Base-by-base conservation (phyloP, 2,329 filamentous ascomycete genomes). In the Stemphylium beticola region DNA sequence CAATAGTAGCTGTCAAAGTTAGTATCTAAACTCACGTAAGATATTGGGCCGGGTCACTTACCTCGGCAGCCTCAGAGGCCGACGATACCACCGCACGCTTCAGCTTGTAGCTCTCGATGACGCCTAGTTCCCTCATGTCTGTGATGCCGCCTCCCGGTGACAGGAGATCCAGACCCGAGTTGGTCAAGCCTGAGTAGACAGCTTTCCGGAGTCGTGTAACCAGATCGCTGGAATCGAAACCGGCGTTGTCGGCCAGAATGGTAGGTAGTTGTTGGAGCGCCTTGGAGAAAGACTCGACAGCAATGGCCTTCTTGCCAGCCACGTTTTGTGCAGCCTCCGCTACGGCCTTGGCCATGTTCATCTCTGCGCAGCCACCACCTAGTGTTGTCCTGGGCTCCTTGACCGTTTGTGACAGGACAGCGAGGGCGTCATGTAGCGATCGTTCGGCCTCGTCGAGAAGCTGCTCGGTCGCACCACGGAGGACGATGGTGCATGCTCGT, bases 261-360 rank as follows among this genome's bases (percentile, higher is more conserved):
- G 95, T 99, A 6, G 95, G 95, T 48, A 99, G 83, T 77, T 99
- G 95, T 70, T 93, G 87, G 56, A 99, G 84, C 26, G 95, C 95
- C 53, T 88, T 84, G 20, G 93, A 91, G 74, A 98, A 99, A 4
- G 91, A 86, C 60, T 93, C 88, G 17, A 98, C 93, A 2, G 95
- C 95, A 70, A 97, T 83, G 67, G 96, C 93, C 78, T 95, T 93
- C 87, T 99, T 99, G 75, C 95, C 95, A 65, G 95, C 92, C 7
- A 96, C 90, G 69, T 96, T 93, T 58, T 96, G 93, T 18, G 93
- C 93, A 4, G 92, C 92, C 57, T 90, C 90, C 74, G 97, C 93
- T 18, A 99, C 95, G 7, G 95, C 95, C 83, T 97, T 96, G 62
- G 93, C 91, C 95, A 99, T 99, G 66, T 96, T 81, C 93, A 98